These are phyloP conservation scores for Venturia oleaginea DNA, from an alignment of 2,329 filamentous ascomycete genomes.

Conservation along the genomic window DNA sequence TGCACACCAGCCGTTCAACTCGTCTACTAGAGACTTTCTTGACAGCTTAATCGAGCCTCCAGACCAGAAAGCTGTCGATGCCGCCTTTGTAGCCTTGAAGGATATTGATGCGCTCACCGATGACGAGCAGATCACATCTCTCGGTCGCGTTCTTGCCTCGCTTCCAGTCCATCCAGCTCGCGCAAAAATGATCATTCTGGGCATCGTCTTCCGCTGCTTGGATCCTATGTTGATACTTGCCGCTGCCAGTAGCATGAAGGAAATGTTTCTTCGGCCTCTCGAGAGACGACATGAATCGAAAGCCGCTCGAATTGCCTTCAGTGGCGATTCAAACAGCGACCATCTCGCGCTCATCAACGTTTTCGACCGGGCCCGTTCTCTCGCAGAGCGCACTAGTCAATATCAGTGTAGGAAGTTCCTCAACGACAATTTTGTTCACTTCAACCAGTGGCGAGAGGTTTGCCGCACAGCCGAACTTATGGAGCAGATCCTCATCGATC, in stretches of 20 bases:
- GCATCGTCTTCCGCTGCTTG: slow-evolving; percentile 43
- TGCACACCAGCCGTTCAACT: background rate
- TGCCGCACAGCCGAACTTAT: background rate
- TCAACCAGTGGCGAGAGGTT: slow-evolving; percentile 34
- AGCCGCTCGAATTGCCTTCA: slow-evolving; percentile 23
- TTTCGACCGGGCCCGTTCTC: background rate
- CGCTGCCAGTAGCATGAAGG: slow-evolving; percentile 19
- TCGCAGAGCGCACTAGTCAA: slow-evolving; percentile 18
- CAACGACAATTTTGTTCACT: slow-evolving; percentile 24
- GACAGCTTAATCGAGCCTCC: slow-evolving; percentile 3
- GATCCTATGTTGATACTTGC: slow-evolving; percentile 41
- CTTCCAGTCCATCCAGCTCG: slow-evolving; percentile 24
- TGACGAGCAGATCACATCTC: slow-evolving; percentile 35
- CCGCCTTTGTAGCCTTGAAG: slow-evolving; percentile 30
- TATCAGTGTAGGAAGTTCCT: slow-evolving; percentile 27
- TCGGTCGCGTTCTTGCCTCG: slow-evolving; percentile 37
- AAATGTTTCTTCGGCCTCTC: slow-evolving; percentile 20
- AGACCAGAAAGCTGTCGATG: slow-evolving; percentile 2
- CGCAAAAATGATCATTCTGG: slow-evolving; percentile 43
- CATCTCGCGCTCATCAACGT: slow-evolving; percentile 32
- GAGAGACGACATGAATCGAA: slow-evolving; percentile 20
- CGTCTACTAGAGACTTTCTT: background rate
- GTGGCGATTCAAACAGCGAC: slow-evolving; percentile 33
- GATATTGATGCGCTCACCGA: slow-evolving; percentile 36
- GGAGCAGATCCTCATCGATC: slow-evolving; percentile 9